Evolutionary conservation across 2,329 filamentous ascomycete genomes (phyloP).

Genomic region (Magnaporthales sp.): DNA sequence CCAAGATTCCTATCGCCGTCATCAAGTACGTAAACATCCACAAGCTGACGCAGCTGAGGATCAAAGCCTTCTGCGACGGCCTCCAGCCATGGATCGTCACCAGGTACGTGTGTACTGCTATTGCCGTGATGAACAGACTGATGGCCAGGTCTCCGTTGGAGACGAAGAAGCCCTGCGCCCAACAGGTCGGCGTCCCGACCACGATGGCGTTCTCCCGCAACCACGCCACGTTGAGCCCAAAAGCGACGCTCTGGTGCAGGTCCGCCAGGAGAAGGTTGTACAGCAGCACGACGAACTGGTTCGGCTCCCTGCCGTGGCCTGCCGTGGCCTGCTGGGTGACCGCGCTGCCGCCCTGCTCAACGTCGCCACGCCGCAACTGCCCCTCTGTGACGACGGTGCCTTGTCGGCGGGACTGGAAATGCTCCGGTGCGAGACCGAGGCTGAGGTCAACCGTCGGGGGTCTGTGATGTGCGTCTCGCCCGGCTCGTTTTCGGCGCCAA

Average conservation of each 20-base stretch:
- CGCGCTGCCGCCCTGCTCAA: background rate
- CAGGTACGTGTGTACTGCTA: constrained; percentile 58
- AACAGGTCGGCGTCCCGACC: constrained; percentile 46
- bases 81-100: constrained; percentile 40
- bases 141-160: constrained; percentile 58
- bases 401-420: constrained; percentile 10
- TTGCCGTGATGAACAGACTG: constrained; percentile 57
- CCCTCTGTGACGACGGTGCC: background rate
- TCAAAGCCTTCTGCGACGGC: constrained; percentile 34
- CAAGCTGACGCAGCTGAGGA: constrained; percentile 26
- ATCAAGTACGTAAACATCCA: constrained; percentile 43
- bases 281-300: constrained; percentile 57
- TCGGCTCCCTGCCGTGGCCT: constrained; percentile 17
- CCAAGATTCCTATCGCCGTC: constrained; percentile 27
- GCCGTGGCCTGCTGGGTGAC: background rate
- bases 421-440: constrained; percentile 17
- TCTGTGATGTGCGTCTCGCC: background rate
- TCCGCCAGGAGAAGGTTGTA: constrained; percentile 63
- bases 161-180: constrained; percentile 59
- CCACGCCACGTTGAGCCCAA: constrained; percentile 54
- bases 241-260: constrained; percentile 56
- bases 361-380: background rate
- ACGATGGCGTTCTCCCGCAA: constrained; percentile 42
- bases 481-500: background rate
- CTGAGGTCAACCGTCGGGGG: constrained; percentile 14